phyloP scores from a whole-genome alignment of 768 basidiomycete genomes.

The Coprinopsis marcescibilis region DNA sequence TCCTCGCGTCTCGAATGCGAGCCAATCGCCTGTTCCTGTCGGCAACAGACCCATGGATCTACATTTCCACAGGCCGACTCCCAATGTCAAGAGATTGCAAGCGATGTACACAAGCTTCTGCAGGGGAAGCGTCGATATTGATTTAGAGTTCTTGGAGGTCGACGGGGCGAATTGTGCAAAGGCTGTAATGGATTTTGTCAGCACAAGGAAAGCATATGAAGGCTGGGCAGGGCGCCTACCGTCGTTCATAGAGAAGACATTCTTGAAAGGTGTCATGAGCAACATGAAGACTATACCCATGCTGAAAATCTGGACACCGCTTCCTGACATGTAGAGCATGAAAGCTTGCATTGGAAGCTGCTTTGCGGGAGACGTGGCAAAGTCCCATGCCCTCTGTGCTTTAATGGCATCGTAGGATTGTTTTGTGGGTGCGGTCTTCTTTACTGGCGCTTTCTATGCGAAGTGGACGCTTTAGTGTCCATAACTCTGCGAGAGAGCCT shows the following conservation, averaged over 20 bases:
- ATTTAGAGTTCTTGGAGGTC: slow-evolving; percentile 45
- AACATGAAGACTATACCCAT: slow-evolving; percentile 96
- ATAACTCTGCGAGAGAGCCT: not conserved
- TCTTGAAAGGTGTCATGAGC: slow-evolving; percentile 80
- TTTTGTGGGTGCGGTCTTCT: slow-evolving; percentile 27
- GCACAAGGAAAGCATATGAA: not conserved
- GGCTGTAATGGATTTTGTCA: slow-evolving; percentile 32
- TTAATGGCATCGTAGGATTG: slow-evolving; percentile 63
- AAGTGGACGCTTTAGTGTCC: not conserved
- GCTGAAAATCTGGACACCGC: slow-evolving; percentile 93
- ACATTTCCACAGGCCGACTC: slow-evolving; percentile 90
- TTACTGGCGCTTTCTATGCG: slow-evolving; percentile 39
- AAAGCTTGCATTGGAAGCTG: slow-evolving; percentile 94
- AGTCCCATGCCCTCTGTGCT: slow-evolving; percentile 79
- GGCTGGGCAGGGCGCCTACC: slow-evolving; percentile 40
- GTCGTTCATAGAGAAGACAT: slow-evolving; percentile 72
- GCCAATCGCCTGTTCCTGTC: slow-evolving; percentile 89
- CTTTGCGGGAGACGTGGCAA: slow-evolving; percentile 81
- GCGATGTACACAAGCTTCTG: slow-evolving; percentile 69
- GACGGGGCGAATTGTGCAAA: slow-evolving; percentile 68
- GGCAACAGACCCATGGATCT: slow-evolving; percentile 88
- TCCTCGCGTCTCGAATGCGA: slow-evolving; percentile 84
- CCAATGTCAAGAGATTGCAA: slow-evolving; percentile 74
- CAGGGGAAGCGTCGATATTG: slow-evolving; percentile 51
- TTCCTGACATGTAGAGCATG: slow-evolving; percentile 98